phyloP scores from a whole-genome alignment of 208 protist species.

The Phytomonas francai region DNA sequence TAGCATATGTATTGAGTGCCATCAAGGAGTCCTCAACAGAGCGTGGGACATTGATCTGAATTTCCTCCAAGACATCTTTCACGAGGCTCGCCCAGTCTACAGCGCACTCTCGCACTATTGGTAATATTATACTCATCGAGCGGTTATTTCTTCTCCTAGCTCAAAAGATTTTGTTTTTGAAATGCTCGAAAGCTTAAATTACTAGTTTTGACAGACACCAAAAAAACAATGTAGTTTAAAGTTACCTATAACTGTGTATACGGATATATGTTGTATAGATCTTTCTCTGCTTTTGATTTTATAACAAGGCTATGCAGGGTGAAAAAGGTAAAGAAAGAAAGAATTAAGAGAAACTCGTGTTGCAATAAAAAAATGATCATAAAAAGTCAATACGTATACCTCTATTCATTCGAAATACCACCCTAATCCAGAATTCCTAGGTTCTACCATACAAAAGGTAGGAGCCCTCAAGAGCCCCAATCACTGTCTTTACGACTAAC shows the following conservation, averaged over 20 bases:
- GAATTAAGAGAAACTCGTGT: neutral
- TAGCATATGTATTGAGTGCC: constrained; percentile 36
- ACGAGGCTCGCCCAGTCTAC: constrained; percentile 42
- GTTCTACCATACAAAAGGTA: neutral
- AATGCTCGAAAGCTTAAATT: neutral
- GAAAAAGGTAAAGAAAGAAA: neutral
- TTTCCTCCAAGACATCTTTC: constrained; percentile 15
- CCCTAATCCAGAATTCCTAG: neutral
- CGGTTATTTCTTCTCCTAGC: neutral
- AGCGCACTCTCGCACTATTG: constrained; percentile 14
- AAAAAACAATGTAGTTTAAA: neutral
- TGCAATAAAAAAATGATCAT: neutral
- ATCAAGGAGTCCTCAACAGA: neutral
- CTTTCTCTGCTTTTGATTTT: neutral
- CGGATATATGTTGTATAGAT: neutral
- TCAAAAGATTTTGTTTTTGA: neutral
- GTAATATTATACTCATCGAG: neutral
- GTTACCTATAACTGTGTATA: neutral
- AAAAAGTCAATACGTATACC: too few species aligned
- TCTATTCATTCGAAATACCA: neutral
- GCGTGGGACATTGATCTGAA: constrained; percentile 8
- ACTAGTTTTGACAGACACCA: neutral
- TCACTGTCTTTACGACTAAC: neutral
- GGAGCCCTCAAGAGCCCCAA: neutral
- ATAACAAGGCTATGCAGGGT: neutral